Conservation (phyloP, 1,284 basidiomycete species). For the Fomitopsis betulina region DNA sequence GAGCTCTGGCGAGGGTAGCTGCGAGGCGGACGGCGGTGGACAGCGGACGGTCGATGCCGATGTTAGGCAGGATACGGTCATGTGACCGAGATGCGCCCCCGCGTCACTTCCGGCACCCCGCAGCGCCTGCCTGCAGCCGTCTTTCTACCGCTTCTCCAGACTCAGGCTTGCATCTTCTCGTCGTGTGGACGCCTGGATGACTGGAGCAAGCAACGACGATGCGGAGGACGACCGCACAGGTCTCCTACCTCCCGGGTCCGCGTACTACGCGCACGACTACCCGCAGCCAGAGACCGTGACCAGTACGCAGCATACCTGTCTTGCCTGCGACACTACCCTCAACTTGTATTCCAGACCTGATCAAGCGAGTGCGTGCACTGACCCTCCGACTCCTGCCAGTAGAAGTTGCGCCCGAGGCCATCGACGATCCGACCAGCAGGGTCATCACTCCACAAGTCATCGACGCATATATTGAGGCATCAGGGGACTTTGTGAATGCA, state of each 20-base stretch:
- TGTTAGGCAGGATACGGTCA: background rate
- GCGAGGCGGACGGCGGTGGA: too few species aligned
- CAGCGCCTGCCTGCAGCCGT: background rate
- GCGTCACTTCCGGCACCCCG: background rate
- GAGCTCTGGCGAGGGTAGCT: too few species aligned
- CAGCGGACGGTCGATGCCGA: background rate
- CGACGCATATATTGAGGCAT: constrained; percentile 57
- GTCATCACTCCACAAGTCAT: constrained; percentile 71
- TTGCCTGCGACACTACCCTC: background rate
- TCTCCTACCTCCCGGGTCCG: background rate
- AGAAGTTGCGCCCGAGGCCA: constrained; percentile 59
- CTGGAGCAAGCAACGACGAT: background rate
- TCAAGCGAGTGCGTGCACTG: constrained; percentile 76
- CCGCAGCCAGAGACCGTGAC: constrained; percentile 69
- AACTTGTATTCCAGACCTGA: constrained; percentile 50
- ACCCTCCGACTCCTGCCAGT: constrained; percentile 78
- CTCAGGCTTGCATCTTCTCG: too few species aligned
- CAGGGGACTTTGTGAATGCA: constrained; percentile 76
- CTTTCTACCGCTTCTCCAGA: too few species aligned
- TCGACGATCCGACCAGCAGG: constrained; percentile 65
- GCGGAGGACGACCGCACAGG: background rate
- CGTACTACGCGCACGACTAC: constrained; percentile 33
- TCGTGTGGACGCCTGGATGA: background rate
- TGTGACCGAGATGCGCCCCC: background rate
- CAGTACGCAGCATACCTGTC: constrained; percentile 41